Base-by-base conservation (phyloP, 2,329 filamentous ascomycete genomes). In the Apiospora rasikravindrae region DNA sequence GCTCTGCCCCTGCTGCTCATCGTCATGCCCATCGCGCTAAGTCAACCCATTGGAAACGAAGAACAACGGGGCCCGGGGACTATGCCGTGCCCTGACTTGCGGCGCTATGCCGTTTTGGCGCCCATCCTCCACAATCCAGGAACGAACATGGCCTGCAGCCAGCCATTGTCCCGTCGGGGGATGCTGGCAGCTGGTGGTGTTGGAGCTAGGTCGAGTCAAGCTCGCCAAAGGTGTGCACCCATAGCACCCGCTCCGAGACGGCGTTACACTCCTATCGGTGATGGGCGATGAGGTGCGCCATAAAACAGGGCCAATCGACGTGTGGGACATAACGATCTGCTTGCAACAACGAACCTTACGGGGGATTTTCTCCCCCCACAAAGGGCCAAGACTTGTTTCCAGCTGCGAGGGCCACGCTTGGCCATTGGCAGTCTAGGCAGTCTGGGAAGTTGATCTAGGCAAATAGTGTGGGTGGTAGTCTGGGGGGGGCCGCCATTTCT, bases 241-340 rank as follows among this genome's bases (percentile, higher is more conserved):
- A 22, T 22, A 16, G 2, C 29, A 19, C 45, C 19, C 19, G 45
- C 45, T 10, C 45, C 10, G 45, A 10, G 8, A n/a, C 45, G 45
- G 22, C 22, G 45, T n/a, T n/a, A 10, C 22, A n/a, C 45, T n/a
- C 45, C 10, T 10, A 8, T 7, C 22, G 19, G 29, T 22, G 53
- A 37, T 37, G 53, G 47, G 47, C 19, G 19, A 49, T 22, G 22
- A n/a, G 14, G 33, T 61, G 53, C 33, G 57, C 57, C 22, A 40
- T n/a, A 40, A 64, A 40, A 40, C 57, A 64, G 57, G 57, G 57
- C 10, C 57, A 64, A 64, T 40, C 57, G 33, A 64, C 57, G 40
- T 64, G 57, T 61, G 53, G 53, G 53, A 61, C 53, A 61, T 61
- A 37, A 40, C 57, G 57, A 64, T 64, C 57, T 64, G 33, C 57